Conservation (phyloP, 164 flowering plant species). For the Magnolia changhungtana region DNA sequence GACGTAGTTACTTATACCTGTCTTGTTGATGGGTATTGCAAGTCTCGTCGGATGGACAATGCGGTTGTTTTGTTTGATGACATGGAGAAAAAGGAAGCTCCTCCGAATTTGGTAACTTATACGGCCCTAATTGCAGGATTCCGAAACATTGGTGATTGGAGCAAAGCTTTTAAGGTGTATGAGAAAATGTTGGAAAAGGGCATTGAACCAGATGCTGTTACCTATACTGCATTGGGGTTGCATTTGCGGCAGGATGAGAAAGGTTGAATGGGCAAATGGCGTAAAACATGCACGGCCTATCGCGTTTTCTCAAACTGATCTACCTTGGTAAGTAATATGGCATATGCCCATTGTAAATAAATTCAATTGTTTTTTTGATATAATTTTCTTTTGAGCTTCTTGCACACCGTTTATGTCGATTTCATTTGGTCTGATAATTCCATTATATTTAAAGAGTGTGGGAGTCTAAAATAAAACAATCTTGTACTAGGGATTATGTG, state of each 20-base stretch:
- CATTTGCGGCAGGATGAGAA: neutral
- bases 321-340: slow-evolving; percentile 1
- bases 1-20: slow-evolving; percentile 51
- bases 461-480: neutral
- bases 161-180: slow-evolving; percentile 27
- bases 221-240: slow-evolving; percentile 15
- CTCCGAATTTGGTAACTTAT: slow-evolving; percentile 43
- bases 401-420: neutral
- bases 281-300: neutral
- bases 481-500: neutral
- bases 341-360: neutral
- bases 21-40: slow-evolving; percentile 49
- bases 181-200: slow-evolving; percentile 37
- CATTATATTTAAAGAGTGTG: neutral
- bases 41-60: slow-evolving; percentile 28
- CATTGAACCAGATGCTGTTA: slow-evolving; percentile 27
- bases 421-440: neutral
- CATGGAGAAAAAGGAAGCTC: slow-evolving; percentile 27
- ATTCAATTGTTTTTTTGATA: neutral
- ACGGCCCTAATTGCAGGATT: slow-evolving; percentile 37
- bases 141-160: slow-evolving; percentile 22
- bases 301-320: neutral
- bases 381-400: too few species aligned
- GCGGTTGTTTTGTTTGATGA: slow-evolving; percentile 28
- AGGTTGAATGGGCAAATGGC: neutral